phyloP scores from a whole-genome alignment of 768 basidiomycete genomes.

The Psilocybe azurescens region DNA sequence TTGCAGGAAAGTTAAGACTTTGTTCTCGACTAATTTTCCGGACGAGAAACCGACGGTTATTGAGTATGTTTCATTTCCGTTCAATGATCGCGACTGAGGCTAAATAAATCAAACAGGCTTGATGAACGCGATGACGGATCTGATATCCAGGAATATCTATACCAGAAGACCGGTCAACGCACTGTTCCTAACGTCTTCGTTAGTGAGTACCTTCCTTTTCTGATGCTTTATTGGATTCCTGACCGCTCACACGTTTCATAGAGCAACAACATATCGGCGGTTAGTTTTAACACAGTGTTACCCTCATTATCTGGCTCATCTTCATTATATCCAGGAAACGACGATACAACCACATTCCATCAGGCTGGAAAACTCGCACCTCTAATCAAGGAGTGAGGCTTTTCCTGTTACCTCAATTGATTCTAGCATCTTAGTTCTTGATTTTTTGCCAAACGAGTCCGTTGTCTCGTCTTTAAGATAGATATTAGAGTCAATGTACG shows the following conservation, averaged over 20 bases:
- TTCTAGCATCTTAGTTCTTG: neutral
- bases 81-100: neutral
- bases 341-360: slow-evolving; percentile 38
- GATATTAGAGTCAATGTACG: neutral
- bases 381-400: slow-evolving; percentile 37
- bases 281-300: slow-evolving; percentile 22
- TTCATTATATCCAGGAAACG: slow-evolving; percentile 36
- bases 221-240: neutral
- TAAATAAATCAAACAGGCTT: slow-evolving; percentile 44
- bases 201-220: slow-evolving; percentile 44
- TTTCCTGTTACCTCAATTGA: neutral
- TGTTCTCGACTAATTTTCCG: slow-evolving; percentile 47
- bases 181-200: slow-evolving; percentile 85
- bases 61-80: slow-evolving; percentile 46
- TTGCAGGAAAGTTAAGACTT: slow-evolving; percentile 52
- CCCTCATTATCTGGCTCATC: neutral
- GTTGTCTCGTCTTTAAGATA: slow-evolving; percentile 9
- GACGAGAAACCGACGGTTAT: slow-evolving; percentile 41
- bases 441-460: slow-evolving; percentile 5
- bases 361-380: slow-evolving; percentile 33
- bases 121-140: slow-evolving; percentile 61
- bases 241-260: slow-evolving; percentile 22
- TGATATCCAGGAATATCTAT: slow-evolving; percentile 71
- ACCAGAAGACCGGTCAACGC: slow-evolving; percentile 64
- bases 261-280: slow-evolving; percentile 63